Evolutionary conservation across 108 stramenopile species (phyloP), one percentile per base, ranked within the genome.

Genomic region (Nitzschia sp.): DNA sequence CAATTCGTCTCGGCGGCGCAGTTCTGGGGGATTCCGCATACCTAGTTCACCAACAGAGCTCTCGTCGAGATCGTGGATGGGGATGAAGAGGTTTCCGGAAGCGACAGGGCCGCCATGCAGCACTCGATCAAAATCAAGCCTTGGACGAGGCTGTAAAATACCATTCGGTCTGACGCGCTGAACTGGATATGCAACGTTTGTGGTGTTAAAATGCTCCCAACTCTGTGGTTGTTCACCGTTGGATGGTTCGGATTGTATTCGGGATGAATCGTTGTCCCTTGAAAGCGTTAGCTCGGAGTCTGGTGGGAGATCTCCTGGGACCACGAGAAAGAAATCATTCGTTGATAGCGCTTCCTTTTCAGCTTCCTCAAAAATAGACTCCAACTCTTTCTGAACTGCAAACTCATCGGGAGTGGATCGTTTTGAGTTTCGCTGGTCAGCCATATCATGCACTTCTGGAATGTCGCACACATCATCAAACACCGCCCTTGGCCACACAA

Each of bases 401-500:
- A 6, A 17, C n/a, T 48, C 46, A 48, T 48, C 46, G 14, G 46
- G 46, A 48, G 46, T 48, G n/a, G 46, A 48, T 48, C 46, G 46
- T 48, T 48, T 48, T 15, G 46, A 48, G 46, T 34, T 34, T 34
- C 29, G 29, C 5, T 5, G 29, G 29, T 34, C 29, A 5, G 5
- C 29, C 1, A 34, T 5, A 34, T 34, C 29, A n/a, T n/a, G n/a
- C n/a, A n/a, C n/a, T 34, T 34, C 29, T 5, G 29, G 29, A 34
- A 34, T 1, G 29, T 34, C 29, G 29, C 29, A 34, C 29, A 34
- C 29, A 34, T 34, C 29, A 34, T 34, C 29, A 34, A 34, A 34
- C 5, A 5, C 29, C 29, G 5, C 29, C 29, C 5, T 34, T 5
- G 29, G 29, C 29, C 29, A 34, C 29, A 34, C 29, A 3, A 34